phyloP scores from a whole-genome alignment of 768 basidiomycete genomes.

The Tulasnella sp. region DNA sequence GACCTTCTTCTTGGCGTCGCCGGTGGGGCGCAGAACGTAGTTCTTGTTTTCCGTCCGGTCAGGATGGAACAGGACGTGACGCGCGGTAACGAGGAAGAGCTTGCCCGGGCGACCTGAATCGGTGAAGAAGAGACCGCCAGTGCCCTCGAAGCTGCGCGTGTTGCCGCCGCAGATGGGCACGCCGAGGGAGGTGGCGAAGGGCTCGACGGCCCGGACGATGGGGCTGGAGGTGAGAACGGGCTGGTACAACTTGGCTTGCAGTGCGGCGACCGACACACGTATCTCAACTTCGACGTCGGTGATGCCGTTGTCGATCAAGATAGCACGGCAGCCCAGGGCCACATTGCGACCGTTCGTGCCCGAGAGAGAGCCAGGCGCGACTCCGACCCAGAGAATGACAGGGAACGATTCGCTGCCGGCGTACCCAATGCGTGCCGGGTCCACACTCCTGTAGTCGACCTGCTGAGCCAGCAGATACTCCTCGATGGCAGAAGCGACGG shows the following conservation, averaged over 20 bases:
- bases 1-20: constrained; percentile 21
- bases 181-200: not conserved
- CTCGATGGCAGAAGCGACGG: not conserved
- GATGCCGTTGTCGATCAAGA: constrained; percentile 8
- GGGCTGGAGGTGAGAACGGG: not conserved
- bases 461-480: not conserved
- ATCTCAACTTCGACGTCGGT: constrained; percentile 4
- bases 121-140: constrained; percentile 28
- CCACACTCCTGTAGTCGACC: not conserved
- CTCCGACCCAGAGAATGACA: not conserved
- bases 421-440: not conserved
- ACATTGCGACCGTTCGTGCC: not conserved
- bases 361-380: not conserved
- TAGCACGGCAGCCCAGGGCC: not conserved
- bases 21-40: constrained; percentile 17
- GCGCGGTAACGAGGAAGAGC: constrained; percentile 19
- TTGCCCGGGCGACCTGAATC: constrained; percentile 19
- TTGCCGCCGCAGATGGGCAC: constrained; percentile 24
- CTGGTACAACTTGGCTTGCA: not conserved
- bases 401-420: not conserved
- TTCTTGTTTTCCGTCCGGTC: constrained; percentile 24
- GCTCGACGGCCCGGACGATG: not conserved
- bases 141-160: constrained; percentile 26
- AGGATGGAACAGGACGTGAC: constrained; percentile 18
- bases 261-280: not conserved